Evolutionary conservation across 1,284 basidiomycete species (phyloP), one percentile per base, ranked within the genome.

Genomic region (Ganoderma boninense): DNA sequence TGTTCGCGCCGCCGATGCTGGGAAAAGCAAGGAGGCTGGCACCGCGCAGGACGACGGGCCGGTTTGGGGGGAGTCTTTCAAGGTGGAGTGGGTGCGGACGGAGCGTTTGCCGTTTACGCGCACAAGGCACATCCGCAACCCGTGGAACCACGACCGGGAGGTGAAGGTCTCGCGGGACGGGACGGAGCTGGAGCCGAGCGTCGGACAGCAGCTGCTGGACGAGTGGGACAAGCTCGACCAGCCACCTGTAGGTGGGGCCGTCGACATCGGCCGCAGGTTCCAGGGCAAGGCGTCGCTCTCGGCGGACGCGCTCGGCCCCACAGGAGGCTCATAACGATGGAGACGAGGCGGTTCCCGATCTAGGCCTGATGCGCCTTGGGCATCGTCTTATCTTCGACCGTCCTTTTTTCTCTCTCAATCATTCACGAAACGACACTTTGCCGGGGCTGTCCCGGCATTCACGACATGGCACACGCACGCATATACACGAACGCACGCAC

Each of bases 161-260:
- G 89, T 97, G 73, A 97, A 97, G 84, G 92, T 97, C 13, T 97
- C 95, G 14, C 86, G 96, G 66, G 96, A 98, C 78, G 96, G 96
- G 16, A 97, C 96, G 1, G 96, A 98, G 81, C 81, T 98, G 32
- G 96, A 97, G 80, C 95, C 96, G 1, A 79, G 79, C n/a, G 88
- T 96, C 44, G 96, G 95, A 7, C 84, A 89, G 69, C 84, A 83
- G 75, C 80, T 98, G 62, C 77, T 97, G 69, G 89, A 91, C 0
- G 93, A 96, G 77, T 97, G 96, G 96, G 84, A 88, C 62, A 77
- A 75, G 73, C 74, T 75, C 42, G 77, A 77, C 40, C 71, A 76
- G 62, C 64, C 65, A 49, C 70, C 71, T 4, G 43, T 69, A 56
- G 38, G 68, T 29, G 66, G 68, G 42, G 57, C 44, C n/a, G 70